These are phyloP conservation scores for Fusarium sp. DNA, from an alignment of 2,329 filamentous ascomycete species.

Conservation along the genomic window DNA sequence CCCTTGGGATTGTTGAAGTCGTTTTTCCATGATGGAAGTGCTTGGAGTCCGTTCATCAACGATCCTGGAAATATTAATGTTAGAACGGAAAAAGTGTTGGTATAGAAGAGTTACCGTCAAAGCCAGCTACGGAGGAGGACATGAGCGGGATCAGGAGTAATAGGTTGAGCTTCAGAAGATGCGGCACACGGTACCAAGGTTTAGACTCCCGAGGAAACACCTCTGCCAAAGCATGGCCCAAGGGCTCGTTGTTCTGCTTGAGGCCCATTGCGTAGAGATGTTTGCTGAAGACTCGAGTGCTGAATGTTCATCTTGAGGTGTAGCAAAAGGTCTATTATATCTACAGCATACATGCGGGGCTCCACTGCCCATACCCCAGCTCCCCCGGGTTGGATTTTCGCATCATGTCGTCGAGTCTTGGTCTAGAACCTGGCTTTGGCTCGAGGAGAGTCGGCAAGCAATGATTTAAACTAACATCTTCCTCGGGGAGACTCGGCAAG, in stretches of 20 bases:
- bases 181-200: background rate
- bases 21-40: background rate
- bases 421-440: background rate
- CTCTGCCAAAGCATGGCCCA: background rate
- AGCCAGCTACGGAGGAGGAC: background rate
- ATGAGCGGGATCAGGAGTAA: background rate
- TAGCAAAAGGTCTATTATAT: background rate
- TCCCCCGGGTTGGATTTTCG: background rate
- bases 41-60: background rate
- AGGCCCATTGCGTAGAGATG: background rate
- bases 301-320: background rate
- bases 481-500: background rate
- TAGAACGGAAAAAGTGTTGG: background rate
- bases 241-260: background rate
- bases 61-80: background rate
- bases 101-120: background rate
- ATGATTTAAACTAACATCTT: background rate
- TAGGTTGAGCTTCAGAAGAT: background rate
- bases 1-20: background rate
- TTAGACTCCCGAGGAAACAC: background rate
- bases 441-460: background rate
- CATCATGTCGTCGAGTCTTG: background rate
- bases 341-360: background rate
- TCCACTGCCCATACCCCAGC: background rate
- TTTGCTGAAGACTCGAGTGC: background rate